Evolutionary conservation across 176 grass and related monocot species (phyloP).

Genomic region (Carex myosuroides): DNA sequence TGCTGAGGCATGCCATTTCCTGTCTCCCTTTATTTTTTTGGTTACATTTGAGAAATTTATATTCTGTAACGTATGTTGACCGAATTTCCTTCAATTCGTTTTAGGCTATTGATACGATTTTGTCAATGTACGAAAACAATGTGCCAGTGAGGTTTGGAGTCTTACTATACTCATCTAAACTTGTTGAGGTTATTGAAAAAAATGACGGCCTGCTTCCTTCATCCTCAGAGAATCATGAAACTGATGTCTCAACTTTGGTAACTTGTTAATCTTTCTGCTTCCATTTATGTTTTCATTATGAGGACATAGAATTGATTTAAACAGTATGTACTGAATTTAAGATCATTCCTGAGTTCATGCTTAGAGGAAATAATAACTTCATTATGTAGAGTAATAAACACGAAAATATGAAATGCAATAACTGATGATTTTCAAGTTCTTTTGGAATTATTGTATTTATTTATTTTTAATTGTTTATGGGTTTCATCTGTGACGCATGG

Average conservation of each 20-base stretch:
- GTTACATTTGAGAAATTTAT: constrained; percentile 17
- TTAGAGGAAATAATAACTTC: not conserved
- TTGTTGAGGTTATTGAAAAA: constrained; percentile 55
- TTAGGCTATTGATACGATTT: constrained; percentile 75
- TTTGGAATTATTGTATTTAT: not conserved
- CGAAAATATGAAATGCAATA: not conserved
- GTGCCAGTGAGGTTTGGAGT: constrained; percentile 86
- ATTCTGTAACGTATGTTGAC: constrained; percentile 25
- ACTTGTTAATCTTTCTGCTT: constrained; percentile 24
- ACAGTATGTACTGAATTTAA: not conserved
- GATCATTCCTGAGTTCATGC: not conserved
- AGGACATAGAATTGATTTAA: constrained; percentile 11
- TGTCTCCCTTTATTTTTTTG: constrained; percentile 13
- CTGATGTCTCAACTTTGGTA: constrained; percentile 82
- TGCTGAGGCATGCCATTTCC: constrained; percentile 49
- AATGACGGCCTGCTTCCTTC: constrained; percentile 40
- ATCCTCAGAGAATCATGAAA: constrained; percentile 29
- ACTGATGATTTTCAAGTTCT: not conserved
- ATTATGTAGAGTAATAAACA: too few species aligned
- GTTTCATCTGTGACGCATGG: not conserved
- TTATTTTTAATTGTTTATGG: not conserved
- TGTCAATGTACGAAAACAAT: constrained; percentile 77
- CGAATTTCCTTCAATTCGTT: constrained; percentile 32
- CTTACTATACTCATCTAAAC: constrained; percentile 79
- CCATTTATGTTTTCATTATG: constrained; percentile 31